Evolutionary conservation across 306 rosid species (phyloP), one percentile per base, ranked within the genome.

Genomic region (Cucurbita moschata): DNA sequence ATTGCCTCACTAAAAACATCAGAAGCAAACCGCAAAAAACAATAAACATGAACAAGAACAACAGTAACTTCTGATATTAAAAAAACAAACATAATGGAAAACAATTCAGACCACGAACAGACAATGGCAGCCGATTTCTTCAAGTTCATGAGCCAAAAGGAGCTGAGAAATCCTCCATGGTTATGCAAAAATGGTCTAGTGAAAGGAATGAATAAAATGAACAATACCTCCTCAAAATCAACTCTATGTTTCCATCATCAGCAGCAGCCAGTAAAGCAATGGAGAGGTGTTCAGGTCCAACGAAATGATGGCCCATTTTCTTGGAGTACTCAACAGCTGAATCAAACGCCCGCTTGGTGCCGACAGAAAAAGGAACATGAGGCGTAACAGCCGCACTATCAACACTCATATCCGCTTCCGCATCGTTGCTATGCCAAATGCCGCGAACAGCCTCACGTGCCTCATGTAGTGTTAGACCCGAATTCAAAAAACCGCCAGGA

Each of bases 311-410:
- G 21, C 87, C 87, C 68, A 81, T 59, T 52, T 81, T 67, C 77
- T 76, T 88, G 1, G 98, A 88, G 84, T 88, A 90, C 70, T 88
- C 92, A 11, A 86, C 80, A 9, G 96, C 98, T 6, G 93, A 90
- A 69, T 87, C 92, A 80, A 88, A 84, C 51, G 88, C 96, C 2
- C 89, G 87, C 81, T 90, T 88, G 0, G 92, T 74, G 58, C 86
- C 82, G 72, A 92, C 66, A 4, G 96, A 83, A 73, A 92, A 92
- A 4, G 96, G 87, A 23, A 92, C 58, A 61, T 82, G 50, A 54
- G 74, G 43, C 7, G 73, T 35, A 5, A 35, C 14, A 38, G n/a
- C 35, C 14, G 51, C 75, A 21, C 19, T 58, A 42, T 7, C 46
- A 74, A 6, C 76, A 59, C 6, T 16, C 15, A 44, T 10, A 51